Conservation (phyloP, 768 basidiomycete genomes). For the Tylopilus balloui region DNA sequence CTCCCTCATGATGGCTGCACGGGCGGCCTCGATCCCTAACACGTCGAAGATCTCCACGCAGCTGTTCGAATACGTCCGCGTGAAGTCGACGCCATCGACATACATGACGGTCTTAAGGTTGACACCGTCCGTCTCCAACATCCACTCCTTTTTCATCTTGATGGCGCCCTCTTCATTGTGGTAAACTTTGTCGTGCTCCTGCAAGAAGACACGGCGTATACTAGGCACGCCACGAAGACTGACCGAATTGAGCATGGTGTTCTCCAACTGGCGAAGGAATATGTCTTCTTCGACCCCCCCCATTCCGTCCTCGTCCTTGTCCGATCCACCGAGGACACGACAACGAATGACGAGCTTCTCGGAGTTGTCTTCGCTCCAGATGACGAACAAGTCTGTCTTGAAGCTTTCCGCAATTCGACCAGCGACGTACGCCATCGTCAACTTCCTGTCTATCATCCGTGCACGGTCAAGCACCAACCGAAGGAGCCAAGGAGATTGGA, state of each 20-base stretch:
- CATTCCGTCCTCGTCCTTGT: conserved; percentile 81
- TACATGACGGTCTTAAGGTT: conserved; percentile 95
- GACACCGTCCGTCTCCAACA: conserved; percentile 94
- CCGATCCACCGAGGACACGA: conserved; percentile 78
- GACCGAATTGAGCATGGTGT: conserved; percentile 94
- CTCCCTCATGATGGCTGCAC: conserved; percentile 91
- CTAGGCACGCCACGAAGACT: conserved; percentile 88
- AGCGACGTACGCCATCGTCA: conserved; percentile 93
- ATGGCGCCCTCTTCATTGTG: conserved; percentile 64
- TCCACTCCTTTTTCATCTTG: conserved; percentile 76
- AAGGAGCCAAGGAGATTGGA: conserved; percentile 95
- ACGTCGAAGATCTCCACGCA: conserved; percentile 93
- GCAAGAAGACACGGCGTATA: conserved; percentile 91
- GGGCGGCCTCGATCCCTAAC: conserved; percentile 94
- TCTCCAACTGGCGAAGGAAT: conserved; percentile 93
- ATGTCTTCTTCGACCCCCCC: conserved; percentile 85
- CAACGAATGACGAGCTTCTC: conserved; percentile 97
- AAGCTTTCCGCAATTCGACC: conserved; percentile 91
- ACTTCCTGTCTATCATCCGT: conserved; percentile 96
- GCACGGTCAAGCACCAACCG: conserved; percentile 95
- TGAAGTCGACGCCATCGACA: conserved; percentile 91
- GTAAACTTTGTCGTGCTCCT: conserved; percentile 76
- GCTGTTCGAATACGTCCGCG: conserved; percentile 93
- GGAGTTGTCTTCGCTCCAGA: conserved; percentile 98
- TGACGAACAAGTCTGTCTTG: conserved; percentile 94